A percentile compares a stretch with the other conserved stretches of the same genome.
phyloP scores from a whole-genome alignment of 306 rosid species.

The Hylodesmum podocarpum region DNA sequence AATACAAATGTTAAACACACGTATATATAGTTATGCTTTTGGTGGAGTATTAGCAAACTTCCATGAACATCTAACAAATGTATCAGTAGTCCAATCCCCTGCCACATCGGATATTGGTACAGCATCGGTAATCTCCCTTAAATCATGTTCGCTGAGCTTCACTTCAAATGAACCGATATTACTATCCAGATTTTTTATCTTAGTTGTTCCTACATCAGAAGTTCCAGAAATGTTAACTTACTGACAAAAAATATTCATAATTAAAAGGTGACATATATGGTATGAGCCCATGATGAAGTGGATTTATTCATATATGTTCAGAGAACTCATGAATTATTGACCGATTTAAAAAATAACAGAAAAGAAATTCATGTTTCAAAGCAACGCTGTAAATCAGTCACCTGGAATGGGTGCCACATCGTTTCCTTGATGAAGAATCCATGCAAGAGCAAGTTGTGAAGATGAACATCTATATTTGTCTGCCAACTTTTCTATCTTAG shows the following conservation, averaged over 20 bases:
- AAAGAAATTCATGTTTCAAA: too few relatives aligned
- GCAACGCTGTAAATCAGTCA: too few relatives aligned
- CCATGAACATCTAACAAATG: slow-evolving; percentile 51
- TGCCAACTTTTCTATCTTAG: slow-evolving; percentile 36
- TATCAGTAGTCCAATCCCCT: slow-evolving; percentile 40
- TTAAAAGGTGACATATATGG: too few relatives aligned
- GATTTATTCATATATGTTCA: too few relatives aligned
- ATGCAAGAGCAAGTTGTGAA: slow-evolving; percentile 57
- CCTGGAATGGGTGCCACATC: slow-evolving; percentile 61
- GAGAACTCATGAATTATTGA: too few relatives aligned
- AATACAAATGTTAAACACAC: too few relatives aligned
- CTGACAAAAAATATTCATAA: too few relatives aligned
- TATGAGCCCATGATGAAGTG: too few relatives aligned
- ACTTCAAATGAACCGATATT: slow-evolving; percentile 41
- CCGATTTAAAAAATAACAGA: too few relatives aligned
- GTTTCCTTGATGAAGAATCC: slow-evolving; percentile 54
- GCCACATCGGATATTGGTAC: slow-evolving; percentile 37
- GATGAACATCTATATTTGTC: slow-evolving; percentile 43
- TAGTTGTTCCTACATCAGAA: slow-evolving; percentile 44
- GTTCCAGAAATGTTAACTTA: neutral
- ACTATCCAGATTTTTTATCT: slow-evolving; percentile 43
- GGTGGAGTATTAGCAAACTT: slow-evolving; percentile 52
- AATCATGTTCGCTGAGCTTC: slow-evolving; percentile 41
- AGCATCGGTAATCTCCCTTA: slow-evolving; percentile 43
- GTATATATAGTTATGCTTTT: neutral